Base-by-base conservation (phyloP, 2,329 filamentous ascomycete genomes). In the Beauveria varroae region DNA sequence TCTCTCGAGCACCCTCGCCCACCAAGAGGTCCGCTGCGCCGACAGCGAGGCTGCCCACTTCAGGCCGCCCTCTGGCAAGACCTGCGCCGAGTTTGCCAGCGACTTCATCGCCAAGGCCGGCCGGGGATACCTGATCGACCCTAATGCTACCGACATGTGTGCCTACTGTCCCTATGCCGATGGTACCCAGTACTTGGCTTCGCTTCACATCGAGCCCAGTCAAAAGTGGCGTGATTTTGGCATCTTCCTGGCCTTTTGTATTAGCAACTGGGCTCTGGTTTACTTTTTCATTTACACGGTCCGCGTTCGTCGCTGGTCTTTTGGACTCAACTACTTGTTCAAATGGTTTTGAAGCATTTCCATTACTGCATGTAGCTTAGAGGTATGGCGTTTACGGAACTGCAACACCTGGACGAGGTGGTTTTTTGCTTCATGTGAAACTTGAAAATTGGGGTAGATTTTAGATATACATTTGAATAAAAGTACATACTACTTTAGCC, bases 191-290 rank as follows among this genome's bases (percentile, higher is more conserved):
- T 93, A 90, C 68, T 78, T 92, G 67, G 65, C 75, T 3, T 84
- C 81, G 6, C 71, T 83, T 43, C 82, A 82, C 65, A 75, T 83
- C 30, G 60, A 74, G 28, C 72, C 75, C 1, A 67, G 66, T 22
- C 80, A 92, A 59, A 90, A 90, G 74, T 92, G 89, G 89, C 75
- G 83, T 49, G 74, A 77, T 55, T 88, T 91, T 66, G 89, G 87
- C 8, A 86, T 91, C 63, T 90, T 91, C 75, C 66, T 90, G 9
- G 85, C 83, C 1, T 92, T 91, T 70, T 84, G 83, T 57, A 75
- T 88, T 16, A 86, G 83, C 56, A 91, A 91, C 68, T 91, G 86
- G 85, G 75, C 80, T 10, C 65, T 91, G 59, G 87, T 91, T 1
- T 90, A 89, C 71, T 90, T 91, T 74, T 91, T 92, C 69, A 85